Evolutionary conservation across 116 monocot species (phyloP), one percentile per base, ranked within the genome.

Genomic region (Cymodocea nodosa): DNA sequence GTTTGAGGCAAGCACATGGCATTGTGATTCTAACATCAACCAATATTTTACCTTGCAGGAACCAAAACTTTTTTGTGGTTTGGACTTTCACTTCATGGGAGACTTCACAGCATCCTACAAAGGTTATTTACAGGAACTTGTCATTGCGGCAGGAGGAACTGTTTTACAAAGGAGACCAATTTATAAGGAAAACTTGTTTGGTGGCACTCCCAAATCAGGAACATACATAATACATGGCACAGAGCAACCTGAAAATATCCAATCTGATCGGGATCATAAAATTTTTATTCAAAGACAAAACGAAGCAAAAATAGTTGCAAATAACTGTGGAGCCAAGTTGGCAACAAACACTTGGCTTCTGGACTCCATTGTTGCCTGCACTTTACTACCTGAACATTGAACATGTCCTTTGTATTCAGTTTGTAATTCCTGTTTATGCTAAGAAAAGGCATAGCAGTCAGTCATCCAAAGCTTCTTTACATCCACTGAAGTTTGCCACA

Each of bases 101-200:
- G 82, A 82, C 14, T 88, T 88, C 73, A 49, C 72, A 4, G 25
- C 75, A 25, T 71, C 81, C 17, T 88, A 88, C 66, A 91, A 80
- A 57, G 82, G 97, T 34, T 88, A 83, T 65, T 68, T 97, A 15
- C 85, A 84, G 52, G 97, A 88, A 49, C 85, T 97, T 56, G 75
- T 88, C 52, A 77, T 25, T 62, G 80, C 81, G 40, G 91, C 80
- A 37, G 88, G 86, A 24, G 97, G 88, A 13, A 73, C 70, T 35
- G 71, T 97, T 72, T 39, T 97, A 25, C 85, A 87, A 14, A 79
- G 91, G 66, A 87, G 86, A 59, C 97, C 97, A 17, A 74, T 91
- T 66, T 66, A 78, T 58, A 82, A 63, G 37, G 78, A 79, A 15
- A 62, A 72, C 56, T 15, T 71, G 25, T 25, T 70, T n/a, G 51